Percentiles rank a stretch among this genome's conserved stretches.
These are phyloP conservation scores for Aspergillus novoparasiticus DNA, from an alignment of 2,329 filamentous ascomycete genomes.

Conservation along the genomic window DNA sequence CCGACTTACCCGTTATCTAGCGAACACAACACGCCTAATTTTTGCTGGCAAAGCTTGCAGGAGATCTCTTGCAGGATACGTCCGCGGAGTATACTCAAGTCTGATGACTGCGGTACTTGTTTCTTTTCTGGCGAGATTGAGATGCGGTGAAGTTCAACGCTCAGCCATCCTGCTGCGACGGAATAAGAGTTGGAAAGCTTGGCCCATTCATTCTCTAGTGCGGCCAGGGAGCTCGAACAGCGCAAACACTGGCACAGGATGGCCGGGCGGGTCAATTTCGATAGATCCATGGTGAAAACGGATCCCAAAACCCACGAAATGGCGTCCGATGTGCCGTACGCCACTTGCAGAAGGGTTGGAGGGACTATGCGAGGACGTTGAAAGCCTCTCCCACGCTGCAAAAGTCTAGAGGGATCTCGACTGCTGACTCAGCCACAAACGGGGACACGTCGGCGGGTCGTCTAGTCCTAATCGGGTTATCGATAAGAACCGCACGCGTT, in stretches of 20 bases:
- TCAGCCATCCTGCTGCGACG: constrained; percentile 40
- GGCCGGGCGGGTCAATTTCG: constrained; percentile 38
- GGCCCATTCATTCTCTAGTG: constrained; percentile 46
- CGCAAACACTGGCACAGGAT: constrained; percentile 41
- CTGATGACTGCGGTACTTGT: constrained; percentile 39
- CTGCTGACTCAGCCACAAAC: constrained; percentile 33
- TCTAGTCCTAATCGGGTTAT: constrained; percentile 24
- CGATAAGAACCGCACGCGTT: constrained; percentile 20
- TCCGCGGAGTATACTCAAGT: constrained; percentile 37
- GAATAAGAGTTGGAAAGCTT: constrained; percentile 42
- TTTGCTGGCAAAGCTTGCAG: constrained; percentile 43
- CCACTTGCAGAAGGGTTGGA: constrained; percentile 14
- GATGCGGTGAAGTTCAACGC: constrained; percentile 41
- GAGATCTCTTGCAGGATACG: constrained; percentile 40
- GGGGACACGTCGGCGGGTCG: constrained; percentile 19
- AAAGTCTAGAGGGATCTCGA: constrained; percentile 28
- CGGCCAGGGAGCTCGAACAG: constrained; percentile 44
- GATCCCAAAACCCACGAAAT: constrained; percentile 7
- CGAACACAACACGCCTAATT: constrained; percentile 37
- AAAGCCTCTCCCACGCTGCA: constrained; percentile 9
- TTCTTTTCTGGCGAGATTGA: constrained; percentile 40
- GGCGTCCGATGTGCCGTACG: constrained; percentile 9
- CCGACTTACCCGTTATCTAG: constrained; percentile 40
- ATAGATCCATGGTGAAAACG: constrained; percentile 35
- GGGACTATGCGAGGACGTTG: constrained; percentile 1